These are phyloP conservation scores for Penicillium argentinense DNA, from an alignment of 495 filamentous ascomycete genomes.

Conservation along the genomic window DNA sequence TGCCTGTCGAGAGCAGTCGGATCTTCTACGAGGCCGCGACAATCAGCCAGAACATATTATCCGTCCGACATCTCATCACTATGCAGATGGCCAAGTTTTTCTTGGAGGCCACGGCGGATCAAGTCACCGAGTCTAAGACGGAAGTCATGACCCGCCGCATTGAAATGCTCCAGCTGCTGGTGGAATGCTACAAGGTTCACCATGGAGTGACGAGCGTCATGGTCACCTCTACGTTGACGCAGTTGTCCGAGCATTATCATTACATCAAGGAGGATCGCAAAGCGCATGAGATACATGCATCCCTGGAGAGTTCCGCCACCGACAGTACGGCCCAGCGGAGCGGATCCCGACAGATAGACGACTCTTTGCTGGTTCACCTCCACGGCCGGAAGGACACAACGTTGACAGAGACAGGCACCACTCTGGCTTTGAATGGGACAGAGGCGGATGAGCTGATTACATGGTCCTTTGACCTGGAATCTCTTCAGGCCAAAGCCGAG, in stretches of 20 bases:
- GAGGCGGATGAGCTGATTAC: constrained; percentile 24
- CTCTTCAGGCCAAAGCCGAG: constrained; percentile 21
- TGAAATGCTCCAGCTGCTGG: constrained; percentile 27
- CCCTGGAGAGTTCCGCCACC: constrained; percentile 14
- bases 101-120: constrained; percentile 30
- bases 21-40: constrained; percentile 27
- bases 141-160: constrained; percentile 37
- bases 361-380: too few species aligned
- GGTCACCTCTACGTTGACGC: constrained; percentile 22
- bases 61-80: constrained; percentile 26
- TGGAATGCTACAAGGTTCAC: constrained; percentile 39
- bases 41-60: constrained; percentile 30
- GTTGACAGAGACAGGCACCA: too few species aligned
- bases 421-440: constrained; percentile 19
- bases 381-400: too few species aligned
- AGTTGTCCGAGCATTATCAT: constrained; percentile 37
- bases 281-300: constrained; percentile 14
- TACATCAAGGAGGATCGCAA: constrained; percentile 26
- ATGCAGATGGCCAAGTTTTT: constrained; percentile 33
- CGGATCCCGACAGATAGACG: constrained; percentile 7
- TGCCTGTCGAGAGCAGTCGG: constrained; percentile 10
- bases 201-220: constrained; percentile 35
- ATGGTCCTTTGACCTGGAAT: constrained; percentile 20
- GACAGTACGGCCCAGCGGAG: constrained; percentile 5
- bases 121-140: constrained; percentile 28